Evolutionary conservation across 768 basidiomycete genomes (phyloP), one percentile per base, ranked within the genome.

Genomic region (Agrocybe pediades): DNA sequence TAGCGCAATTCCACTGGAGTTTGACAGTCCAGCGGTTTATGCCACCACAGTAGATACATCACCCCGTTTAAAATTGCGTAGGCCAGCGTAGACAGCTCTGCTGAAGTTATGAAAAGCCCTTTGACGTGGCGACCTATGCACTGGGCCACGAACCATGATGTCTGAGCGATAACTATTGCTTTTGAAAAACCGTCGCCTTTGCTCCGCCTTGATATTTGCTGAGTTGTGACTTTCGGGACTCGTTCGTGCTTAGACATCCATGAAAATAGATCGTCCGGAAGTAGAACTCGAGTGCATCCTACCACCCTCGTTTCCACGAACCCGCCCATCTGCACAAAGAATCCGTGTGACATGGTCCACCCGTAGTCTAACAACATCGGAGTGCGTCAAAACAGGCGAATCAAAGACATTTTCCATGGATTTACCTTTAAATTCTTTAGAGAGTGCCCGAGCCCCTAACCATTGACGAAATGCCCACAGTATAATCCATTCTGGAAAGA

Each of bases 31-130:
- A 67, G 56, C 0, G 71, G 73, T 55, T 74, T 74, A 19, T 61
- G 42, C 71, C 67, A 72, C 72, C 73, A 73, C 2, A 68, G 44
- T 3, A 45, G 21, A 53, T 67, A 71, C 19, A 58, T 64, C 24
- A 65, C 27, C 6, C 56, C 51, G 26, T 62, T 68, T 17, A 71
- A 46, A 2, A 62, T 40, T 2, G 64, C 68, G 21, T 69, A 63
- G 0, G 67, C 66, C 30, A 71, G 15, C 0, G 73, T 75, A 9
- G 62, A 47, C 9, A 71, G 49, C 53, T 74, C 70, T 11, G 72
- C 59, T 20, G 67, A 60, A 2, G 67, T 67, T 6, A 66, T 24
- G 7, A 63, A 55, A 2, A 71, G 60, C 7, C 49, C 41, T 25
- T 65, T 54, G 1, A 26, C 24, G 6, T 19, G 16, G 3, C 70